phyloP scores from a whole-genome alignment of 371 early-diverging fungal species.

The Coemansia linderi region DNA sequence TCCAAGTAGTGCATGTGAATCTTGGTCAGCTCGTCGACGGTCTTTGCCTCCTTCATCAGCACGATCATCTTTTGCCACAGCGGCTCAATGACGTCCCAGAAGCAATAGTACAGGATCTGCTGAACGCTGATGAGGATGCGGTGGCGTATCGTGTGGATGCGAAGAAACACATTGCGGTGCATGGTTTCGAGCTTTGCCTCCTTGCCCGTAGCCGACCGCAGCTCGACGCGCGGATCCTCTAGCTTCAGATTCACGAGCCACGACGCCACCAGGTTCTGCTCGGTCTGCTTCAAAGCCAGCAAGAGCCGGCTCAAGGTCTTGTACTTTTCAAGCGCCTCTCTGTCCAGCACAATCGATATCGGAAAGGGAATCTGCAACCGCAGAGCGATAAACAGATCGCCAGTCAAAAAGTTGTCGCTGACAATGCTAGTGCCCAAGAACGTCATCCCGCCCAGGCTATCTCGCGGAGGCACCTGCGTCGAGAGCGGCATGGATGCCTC shows the following conservation, averaged over 20 bases:
- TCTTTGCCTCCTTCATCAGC: slow-evolving; percentile 63
- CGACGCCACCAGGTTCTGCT: slow-evolving; percentile 69
- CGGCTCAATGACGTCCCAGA: slow-evolving; percentile 88
- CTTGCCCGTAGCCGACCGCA: slow-evolving; percentile 9
- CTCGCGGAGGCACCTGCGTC: background rate
- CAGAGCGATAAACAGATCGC: slow-evolving; percentile 77
- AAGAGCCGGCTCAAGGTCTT: slow-evolving; percentile 89
- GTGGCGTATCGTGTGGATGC: slow-evolving; percentile 69
- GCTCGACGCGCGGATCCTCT: slow-evolving; percentile 36
- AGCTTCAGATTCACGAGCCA: slow-evolving; percentile 62
- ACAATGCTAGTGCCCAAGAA: slow-evolving; percentile 18
- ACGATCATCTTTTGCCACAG: slow-evolving; percentile 73
- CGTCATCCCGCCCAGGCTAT: slow-evolving; percentile 7
- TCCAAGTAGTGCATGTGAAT: slow-evolving; percentile 84
- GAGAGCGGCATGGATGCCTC: slow-evolving; percentile 10
- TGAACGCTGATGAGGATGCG: slow-evolving; percentile 86
- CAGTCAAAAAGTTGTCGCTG: slow-evolving; percentile 52
- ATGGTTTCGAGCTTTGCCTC: slow-evolving; percentile 53
- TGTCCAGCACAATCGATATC: slow-evolving; percentile 81
- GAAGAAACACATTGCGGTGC: slow-evolving; percentile 60
- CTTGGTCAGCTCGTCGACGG: slow-evolving; percentile 84
- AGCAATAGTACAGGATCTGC: slow-evolving; percentile 82
- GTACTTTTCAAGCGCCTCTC: slow-evolving; percentile 82
- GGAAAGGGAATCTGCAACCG: slow-evolving; percentile 84
- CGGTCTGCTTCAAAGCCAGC: slow-evolving; percentile 80